These are phyloP conservation scores for Claviceps digitariae DNA, from an alignment of 2,329 filamentous ascomycete species.

Conservation along the genomic window DNA sequence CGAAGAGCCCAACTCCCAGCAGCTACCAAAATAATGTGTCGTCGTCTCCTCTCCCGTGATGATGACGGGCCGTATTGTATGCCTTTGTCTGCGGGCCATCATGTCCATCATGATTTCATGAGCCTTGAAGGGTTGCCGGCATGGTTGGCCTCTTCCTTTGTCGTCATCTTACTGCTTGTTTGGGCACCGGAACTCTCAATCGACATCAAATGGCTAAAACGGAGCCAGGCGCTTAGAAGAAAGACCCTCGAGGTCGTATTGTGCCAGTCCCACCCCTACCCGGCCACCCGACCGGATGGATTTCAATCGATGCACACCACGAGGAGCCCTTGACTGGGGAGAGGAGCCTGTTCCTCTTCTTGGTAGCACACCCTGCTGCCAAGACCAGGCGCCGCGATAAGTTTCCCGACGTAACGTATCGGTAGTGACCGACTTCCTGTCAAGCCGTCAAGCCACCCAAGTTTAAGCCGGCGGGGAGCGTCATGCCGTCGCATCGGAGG, in stretches of 20 bases:
- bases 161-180: neutral
- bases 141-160: neutral
- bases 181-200: neutral
- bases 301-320: neutral
- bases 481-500: neutral
- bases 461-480: neutral
- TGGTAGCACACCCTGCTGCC: neutral
- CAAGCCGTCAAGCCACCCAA: neutral
- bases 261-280: neutral
- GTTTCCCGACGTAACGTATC: constrained; percentile 7
- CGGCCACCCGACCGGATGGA: neutral
- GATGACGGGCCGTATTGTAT: too few relatives aligned
- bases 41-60: neutral
- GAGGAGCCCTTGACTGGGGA: neutral
- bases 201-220: neutral
- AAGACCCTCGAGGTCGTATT: neutral
- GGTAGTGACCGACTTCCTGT: constrained; percentile 3
- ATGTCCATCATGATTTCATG: neutral
- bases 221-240: neutral
- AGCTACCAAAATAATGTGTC: neutral
- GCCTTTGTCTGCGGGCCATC: too few relatives aligned
- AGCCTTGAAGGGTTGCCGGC: neutral
- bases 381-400: neutral
- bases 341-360: neutral
- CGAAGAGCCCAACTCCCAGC: neutral